phyloP scores from a whole-genome alignment of 2,329 filamentous ascomycete species.

The Hymenoscyphus occultus region DNA sequence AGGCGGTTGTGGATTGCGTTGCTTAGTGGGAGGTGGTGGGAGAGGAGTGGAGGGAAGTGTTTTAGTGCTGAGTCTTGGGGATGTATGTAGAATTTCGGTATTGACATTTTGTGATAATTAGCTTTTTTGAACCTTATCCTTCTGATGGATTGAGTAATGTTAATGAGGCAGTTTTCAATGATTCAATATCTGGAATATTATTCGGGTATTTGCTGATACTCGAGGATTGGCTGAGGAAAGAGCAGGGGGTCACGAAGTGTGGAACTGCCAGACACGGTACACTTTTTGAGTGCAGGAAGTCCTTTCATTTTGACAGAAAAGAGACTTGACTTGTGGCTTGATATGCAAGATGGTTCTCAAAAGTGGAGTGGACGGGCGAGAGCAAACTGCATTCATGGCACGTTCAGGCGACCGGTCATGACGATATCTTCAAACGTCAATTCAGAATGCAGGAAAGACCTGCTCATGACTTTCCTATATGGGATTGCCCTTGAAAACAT shows the following conservation, averaged over 20 bases:
- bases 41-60: slow-evolving; percentile 27
- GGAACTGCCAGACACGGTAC: too few species aligned
- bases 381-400: background rate
- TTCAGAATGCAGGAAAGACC: too few species aligned
- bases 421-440: background rate
- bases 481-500: too few species aligned
- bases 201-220: background rate
- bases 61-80: slow-evolving; percentile 23
- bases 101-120: background rate
- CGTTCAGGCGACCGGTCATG: background rate
- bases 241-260: too few species aligned
- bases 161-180: too few species aligned
- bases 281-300: too few species aligned
- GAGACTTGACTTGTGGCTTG: too few species aligned
- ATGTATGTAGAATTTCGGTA: slow-evolving; percentile 4
- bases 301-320: too few species aligned
- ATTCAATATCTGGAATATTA: background rate
- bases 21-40: slow-evolving; percentile 29
- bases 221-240: background rate
- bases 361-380: background rate
- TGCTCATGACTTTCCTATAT: too few species aligned
- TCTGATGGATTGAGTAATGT: background rate
- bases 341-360: background rate
- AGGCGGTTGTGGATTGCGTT: slow-evolving; percentile 33
- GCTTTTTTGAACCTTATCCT: background rate